Percentiles rank a stretch among this genome's conserved stretches.
Conservation (phyloP, 768 basidiomycete genomes). For the Botryobasidium botryosum region DNA sequence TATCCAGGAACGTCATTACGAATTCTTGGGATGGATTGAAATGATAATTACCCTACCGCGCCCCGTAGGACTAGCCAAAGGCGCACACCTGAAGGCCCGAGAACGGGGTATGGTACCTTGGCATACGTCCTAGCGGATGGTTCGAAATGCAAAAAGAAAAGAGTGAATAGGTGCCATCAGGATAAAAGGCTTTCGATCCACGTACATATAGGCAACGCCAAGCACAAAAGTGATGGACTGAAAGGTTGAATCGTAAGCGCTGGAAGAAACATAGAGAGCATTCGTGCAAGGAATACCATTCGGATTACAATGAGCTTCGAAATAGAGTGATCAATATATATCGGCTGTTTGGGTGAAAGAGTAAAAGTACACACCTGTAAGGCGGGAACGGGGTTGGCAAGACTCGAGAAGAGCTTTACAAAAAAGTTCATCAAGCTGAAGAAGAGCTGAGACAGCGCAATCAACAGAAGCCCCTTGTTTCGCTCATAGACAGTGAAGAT, state of each 20-base stretch:
- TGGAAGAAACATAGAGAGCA: background rate
- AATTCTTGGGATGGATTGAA: background rate
- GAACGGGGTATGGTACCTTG: constrained; percentile 37
- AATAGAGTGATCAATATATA: constrained; percentile 2
- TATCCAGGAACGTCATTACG: background rate
- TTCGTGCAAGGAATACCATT: constrained; percentile 41
- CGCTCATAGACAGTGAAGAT: no score
- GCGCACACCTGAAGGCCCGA: constrained; percentile 56
- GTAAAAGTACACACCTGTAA: constrained; percentile 29
- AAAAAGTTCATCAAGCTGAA: constrained; percentile 38
- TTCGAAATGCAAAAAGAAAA: constrained; percentile 1
- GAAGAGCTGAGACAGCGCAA: constrained; percentile 40
- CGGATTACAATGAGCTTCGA: constrained; percentile 35
- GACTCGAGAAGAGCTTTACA: constrained; percentile 42
- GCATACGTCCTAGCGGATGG: constrained; percentile 21
- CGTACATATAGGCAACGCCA: constrained; percentile 35
- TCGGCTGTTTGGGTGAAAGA: background rate
- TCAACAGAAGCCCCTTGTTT: constrained; percentile 37
- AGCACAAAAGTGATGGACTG: constrained; percentile 37
- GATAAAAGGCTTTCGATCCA: background rate
- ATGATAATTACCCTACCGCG: constrained; percentile 45
- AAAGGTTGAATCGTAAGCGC: background rate
- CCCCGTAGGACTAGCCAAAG: constrained; percentile 40
- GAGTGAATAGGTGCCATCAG: no score
- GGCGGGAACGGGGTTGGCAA: constrained; percentile 41